Conservation (phyloP, 768 basidiomycete genomes). For the Tylopilus sp. region DNA sequence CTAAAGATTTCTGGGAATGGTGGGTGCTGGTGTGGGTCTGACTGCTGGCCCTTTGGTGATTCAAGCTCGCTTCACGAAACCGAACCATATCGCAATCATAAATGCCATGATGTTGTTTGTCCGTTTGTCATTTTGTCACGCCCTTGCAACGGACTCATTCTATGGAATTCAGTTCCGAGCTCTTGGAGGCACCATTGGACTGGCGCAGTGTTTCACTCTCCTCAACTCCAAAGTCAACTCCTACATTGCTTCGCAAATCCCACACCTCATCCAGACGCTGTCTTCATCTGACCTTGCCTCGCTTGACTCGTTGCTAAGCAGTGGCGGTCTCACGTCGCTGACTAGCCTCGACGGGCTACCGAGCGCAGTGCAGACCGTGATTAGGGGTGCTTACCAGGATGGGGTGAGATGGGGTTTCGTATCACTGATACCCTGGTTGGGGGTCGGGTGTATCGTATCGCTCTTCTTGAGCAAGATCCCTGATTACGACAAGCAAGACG, state of each 20-base stretch:
- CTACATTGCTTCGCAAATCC: slow-evolving; percentile 28
- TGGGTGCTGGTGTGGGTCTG: slow-evolving; percentile 44
- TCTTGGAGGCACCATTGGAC: slow-evolving; percentile 50
- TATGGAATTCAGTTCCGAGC: slow-evolving; percentile 39
- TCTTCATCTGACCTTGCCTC: slow-evolving; percentile 25
- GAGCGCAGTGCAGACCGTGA: slow-evolving; percentile 26
- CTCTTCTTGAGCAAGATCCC: slow-evolving; percentile 38
- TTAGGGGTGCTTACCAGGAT: slow-evolving; percentile 40
- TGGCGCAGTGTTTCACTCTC: slow-evolving; percentile 50
- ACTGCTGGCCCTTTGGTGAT: slow-evolving; percentile 36
- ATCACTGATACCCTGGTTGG: slow-evolving; percentile 47
- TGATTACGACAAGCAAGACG: slow-evolving; percentile 19
- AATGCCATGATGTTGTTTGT: slow-evolving; percentile 46
- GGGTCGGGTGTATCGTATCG: slow-evolving; percentile 31
- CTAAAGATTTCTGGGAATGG: slow-evolving; percentile 42
- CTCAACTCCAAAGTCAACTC: slow-evolving; percentile 40
- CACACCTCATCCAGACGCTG: slow-evolving; percentile 28
- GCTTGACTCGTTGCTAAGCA: slow-evolving; percentile 24
- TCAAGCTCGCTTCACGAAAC: slow-evolving; percentile 46
- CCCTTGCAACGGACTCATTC: neutral
- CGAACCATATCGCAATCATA: slow-evolving; percentile 41
- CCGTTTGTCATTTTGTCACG: slow-evolving; percentile 14
- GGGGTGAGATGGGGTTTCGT: slow-evolving; percentile 45
- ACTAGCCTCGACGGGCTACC: neutral
- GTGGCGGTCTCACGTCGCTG: slow-evolving; percentile 19